Evolutionary conservation across 352 stramenopile genomes (phyloP).

Genomic region (Pseudoperonospora humuli): DNA sequence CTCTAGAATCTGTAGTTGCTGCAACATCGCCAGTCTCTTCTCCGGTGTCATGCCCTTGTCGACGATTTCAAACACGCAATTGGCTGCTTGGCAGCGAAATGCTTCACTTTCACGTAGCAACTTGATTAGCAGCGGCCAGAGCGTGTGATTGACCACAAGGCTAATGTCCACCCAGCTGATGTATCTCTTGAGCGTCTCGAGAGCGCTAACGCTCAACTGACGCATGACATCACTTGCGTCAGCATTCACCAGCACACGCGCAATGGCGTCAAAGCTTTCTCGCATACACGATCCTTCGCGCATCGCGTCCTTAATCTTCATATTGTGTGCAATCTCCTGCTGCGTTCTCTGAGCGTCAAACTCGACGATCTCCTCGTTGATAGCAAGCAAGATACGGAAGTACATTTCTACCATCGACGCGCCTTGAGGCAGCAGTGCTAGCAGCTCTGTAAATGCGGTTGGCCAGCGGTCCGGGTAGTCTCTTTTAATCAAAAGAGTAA

Average conservation of each 20-base stretch:
- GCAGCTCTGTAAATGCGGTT: constrained; percentile 77
- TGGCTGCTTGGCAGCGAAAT: constrained; percentile 62
- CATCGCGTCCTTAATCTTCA: constrained; percentile 86
- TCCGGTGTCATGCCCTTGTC: constrained; percentile 81
- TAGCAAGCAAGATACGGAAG: constrained; percentile 83
- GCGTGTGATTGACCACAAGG: constrained; percentile 77
- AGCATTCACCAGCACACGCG: constrained; percentile 71
- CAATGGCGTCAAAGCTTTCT: constrained; percentile 76
- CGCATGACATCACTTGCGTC: constrained; percentile 63
- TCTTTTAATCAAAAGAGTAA: constrained; percentile 79
- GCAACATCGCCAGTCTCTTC: constrained; percentile 77
- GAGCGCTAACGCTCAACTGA: constrained; percentile 51
- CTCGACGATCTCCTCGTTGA: constrained; percentile 89
- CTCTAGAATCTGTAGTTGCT: constrained; percentile 59
- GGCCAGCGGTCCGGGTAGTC: constrained; percentile 87
- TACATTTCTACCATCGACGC: constrained; percentile 87
- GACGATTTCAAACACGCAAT: constrained; percentile 82
- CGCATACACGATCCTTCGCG: constrained; percentile 63
- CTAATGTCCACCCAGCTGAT: constrained; percentile 83
- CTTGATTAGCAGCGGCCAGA: constrained; percentile 69
- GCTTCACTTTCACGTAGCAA: constrained; percentile 48
- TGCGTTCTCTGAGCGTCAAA: constrained; percentile 66
- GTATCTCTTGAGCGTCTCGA: constrained; percentile 80
- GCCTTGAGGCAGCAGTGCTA: constrained; percentile 57
- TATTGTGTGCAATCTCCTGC: constrained; percentile 59